Conservation (phyloP, 106 monocot species). For the Phalaenopsis equestris region DNA sequence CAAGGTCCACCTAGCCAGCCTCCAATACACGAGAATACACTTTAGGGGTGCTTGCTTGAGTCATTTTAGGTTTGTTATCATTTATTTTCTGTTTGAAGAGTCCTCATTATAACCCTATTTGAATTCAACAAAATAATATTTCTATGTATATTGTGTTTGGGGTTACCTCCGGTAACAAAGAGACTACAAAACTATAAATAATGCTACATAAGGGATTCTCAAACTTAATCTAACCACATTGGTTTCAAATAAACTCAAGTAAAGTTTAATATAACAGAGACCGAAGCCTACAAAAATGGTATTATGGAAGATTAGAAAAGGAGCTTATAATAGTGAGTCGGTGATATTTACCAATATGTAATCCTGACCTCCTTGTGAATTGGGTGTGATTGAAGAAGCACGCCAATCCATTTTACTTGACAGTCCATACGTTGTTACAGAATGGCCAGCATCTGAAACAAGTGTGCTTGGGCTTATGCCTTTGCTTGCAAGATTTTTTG, state of each 20-base stretch:
- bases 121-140: too few species aligned
- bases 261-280: neutral
- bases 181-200: too few species aligned
- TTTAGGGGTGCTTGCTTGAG: too few species aligned
- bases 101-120: too few species aligned
- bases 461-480: neutral
- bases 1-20: too few species aligned
- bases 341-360: slow-evolving; percentile 24
- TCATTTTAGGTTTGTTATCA: too few species aligned
- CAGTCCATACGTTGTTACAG: slow-evolving; percentile 35
- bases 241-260: neutral
- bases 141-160: too few species aligned
- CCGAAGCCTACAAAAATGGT: neutral
- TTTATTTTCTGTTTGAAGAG: too few species aligned
- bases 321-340: neutral
- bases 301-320: neutral
- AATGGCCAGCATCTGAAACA: slow-evolving; percentile 4
- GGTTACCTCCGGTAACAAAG: too few species aligned
- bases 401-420: slow-evolving; percentile 29
- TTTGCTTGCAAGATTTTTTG: neutral
- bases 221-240: neutral
- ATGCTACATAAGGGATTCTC: neutral
- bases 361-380: slow-evolving; percentile 31
- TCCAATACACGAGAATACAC: too few species aligned
- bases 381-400: slow-evolving; percentile 31